Conservation (phyloP, 495 filamentous ascomycete genomes). For the Penicillium lividum region DNA sequence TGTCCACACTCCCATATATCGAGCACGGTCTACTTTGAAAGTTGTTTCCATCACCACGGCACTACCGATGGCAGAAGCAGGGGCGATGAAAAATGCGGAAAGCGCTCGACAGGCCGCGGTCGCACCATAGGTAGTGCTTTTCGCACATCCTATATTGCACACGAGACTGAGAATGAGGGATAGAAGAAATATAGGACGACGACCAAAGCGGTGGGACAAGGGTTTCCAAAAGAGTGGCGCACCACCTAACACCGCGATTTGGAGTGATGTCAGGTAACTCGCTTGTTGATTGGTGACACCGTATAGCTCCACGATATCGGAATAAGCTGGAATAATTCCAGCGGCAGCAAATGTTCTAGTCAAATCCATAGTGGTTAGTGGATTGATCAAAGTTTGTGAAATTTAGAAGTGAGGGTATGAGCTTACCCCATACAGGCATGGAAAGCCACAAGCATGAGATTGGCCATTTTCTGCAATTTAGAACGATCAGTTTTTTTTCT, state of each 20-base stretch:
- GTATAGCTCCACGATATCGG: constrained; percentile 43
- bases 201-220: constrained; percentile 56
- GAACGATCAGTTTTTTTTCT: constrained; percentile 10
- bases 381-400: no score
- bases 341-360: constrained; percentile 54
- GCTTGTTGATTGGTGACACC: constrained; percentile 40
- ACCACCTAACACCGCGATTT: constrained; percentile 34
- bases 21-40: constrained; percentile 49
- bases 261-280: constrained; percentile 52
- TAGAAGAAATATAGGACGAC: constrained; percentile 54
- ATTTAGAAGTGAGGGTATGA: background rate
- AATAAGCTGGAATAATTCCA: constrained; percentile 53
- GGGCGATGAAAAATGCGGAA: constrained; percentile 53
- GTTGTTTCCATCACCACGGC: constrained; percentile 54
- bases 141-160: constrained; percentile 49
- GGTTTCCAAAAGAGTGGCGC: constrained; percentile 58
- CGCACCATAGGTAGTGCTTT: constrained; percentile 39
- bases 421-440: constrained; percentile 51
- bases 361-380: background rate
- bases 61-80: constrained; percentile 54
- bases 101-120: constrained; percentile 49
- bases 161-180: constrained; percentile 46
- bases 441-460: constrained; percentile 55
- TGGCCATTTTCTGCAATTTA: constrained; percentile 48
- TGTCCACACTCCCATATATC: constrained; percentile 57